phyloP scores from a whole-genome alignment of 2,329 filamentous ascomycete genomes.

The Niveomyces coronatus region DNA sequence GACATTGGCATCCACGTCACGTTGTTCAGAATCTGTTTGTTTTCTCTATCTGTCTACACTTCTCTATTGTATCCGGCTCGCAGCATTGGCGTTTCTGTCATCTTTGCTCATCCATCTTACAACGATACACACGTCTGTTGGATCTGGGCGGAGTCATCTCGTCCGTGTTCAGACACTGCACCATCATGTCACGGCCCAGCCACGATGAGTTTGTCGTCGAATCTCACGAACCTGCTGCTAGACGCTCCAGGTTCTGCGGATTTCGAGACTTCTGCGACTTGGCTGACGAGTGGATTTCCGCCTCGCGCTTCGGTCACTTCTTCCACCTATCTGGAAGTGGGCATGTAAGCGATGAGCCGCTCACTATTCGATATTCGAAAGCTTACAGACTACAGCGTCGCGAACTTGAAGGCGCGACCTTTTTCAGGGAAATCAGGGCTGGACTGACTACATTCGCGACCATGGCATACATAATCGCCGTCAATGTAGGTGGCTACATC shows the following conservation, averaged over 20 bases:
- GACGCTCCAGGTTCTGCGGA: conserved; percentile 21
- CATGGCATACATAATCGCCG: conserved; percentile 79
- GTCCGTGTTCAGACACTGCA: too few species aligned
- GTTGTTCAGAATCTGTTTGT: background rate
- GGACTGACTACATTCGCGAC: conserved; percentile 72
- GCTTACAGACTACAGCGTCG: conserved; percentile 38
- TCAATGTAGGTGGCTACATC: conserved; percentile 39
- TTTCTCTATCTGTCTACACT: too few species aligned
- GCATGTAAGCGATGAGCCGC: conserved; percentile 58
- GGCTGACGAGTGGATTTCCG: conserved; percentile 26
- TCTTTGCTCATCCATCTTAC: too few species aligned
- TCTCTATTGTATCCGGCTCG: too few species aligned
- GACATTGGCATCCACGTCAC: background rate
- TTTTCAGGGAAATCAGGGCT: conserved; percentile 69
- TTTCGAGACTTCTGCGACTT: conserved; percentile 26
- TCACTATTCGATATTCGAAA: background rate
- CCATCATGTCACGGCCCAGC: conserved; percentile 4
- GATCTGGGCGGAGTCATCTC: too few species aligned
- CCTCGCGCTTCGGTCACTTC: conserved; percentile 42
- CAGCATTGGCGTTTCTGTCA: too few species aligned
- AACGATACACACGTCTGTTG: too few species aligned
- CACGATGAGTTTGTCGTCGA: conserved; percentile 11
- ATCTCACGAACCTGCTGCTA: conserved; percentile 10
- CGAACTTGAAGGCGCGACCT: conserved; percentile 57
- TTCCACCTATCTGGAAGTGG: conserved; percentile 59